A percentile compares a stretch with the other conserved stretches of the same genome.
phyloP scores from a whole-genome alignment of 1,284 basidiomycete species.

The Wallemia ichthyophaga region DNA sequence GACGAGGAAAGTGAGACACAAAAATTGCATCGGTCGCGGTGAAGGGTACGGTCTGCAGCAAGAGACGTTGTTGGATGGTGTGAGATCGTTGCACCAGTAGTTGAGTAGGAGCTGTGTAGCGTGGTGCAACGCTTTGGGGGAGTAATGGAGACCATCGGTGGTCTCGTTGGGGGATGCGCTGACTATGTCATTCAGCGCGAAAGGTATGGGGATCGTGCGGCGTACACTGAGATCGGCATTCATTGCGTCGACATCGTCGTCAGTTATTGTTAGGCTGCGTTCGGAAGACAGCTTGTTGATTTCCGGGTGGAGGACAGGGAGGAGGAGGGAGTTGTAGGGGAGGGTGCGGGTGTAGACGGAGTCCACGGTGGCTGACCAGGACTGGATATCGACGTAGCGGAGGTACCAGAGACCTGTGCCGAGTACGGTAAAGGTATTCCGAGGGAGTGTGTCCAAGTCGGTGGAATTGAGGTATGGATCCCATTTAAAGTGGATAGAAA shows the following conservation, averaged over 20 bases:
- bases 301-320: conserved; percentile 40
- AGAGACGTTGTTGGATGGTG: conserved; percentile 31
- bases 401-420: conserved; percentile 69
- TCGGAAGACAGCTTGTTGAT: conserved; percentile 29
- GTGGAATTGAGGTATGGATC: conserved; percentile 36
- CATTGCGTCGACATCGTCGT: conserved; percentile 55
- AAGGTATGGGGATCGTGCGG: conserved; percentile 24
- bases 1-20: conserved; percentile 25
- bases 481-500: conserved; percentile 8
- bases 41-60: conserved; percentile 49
- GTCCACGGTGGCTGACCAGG: conserved; percentile 32
- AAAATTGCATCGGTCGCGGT: conserved; percentile 29
- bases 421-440: conserved; percentile 34
- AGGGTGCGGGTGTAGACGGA: conserved; percentile 14
- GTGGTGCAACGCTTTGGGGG: conserved; percentile 27
- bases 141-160: conserved; percentile 54
- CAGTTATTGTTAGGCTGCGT: conserved; percentile 33
- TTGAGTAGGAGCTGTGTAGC: conserved; percentile 58
- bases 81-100: conserved; percentile 40
- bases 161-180: conserved; percentile 33
- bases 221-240: conserved; percentile 49
- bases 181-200: conserved; percentile 40
- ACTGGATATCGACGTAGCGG: conserved; percentile 32
- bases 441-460: conserved; percentile 13
- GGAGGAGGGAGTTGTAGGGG: conserved; percentile 38